Evolutionary conservation across 2,329 filamentous ascomycete species (phyloP).

Genomic region (Xylariaceae sp.): DNA sequence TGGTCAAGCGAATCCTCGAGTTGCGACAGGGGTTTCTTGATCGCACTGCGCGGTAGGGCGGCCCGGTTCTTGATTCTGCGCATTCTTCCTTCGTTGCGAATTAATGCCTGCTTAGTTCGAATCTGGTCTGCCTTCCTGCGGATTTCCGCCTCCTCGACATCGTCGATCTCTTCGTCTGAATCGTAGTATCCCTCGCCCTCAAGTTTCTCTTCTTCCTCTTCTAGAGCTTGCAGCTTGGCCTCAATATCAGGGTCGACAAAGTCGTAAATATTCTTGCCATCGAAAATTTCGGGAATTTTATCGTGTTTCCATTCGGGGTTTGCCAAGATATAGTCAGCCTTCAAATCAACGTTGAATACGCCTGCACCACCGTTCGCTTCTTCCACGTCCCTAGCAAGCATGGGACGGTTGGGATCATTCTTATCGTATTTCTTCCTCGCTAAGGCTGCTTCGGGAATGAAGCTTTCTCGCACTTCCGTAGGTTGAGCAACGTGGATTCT

Average conservation of each 20-base stretch:
- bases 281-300: conserved; percentile 86
- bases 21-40: conserved; percentile 77
- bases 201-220: conserved; percentile 91
- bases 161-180: conserved; percentile 74
- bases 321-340: conserved; percentile 81
- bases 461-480: conserved; percentile 73
- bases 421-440: conserved; percentile 84
- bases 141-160: conserved; percentile 83
- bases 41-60: conserved; percentile 78
- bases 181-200: conserved; percentile 93
- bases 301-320: conserved; percentile 95
- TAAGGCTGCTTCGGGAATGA: conserved; percentile 82
- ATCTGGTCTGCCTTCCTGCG: conserved; percentile 91
- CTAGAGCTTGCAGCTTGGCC: conserved; percentile 81
- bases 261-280: conserved; percentile 97
- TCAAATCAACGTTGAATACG: conserved; percentile 91
- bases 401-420: conserved; percentile 76
- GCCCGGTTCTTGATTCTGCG: conserved; percentile 98
- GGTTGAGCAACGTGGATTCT: conserved; percentile 97
- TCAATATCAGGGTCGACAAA: conserved; percentile 97
- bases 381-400: conserved; percentile 80
- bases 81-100: conserved; percentile 92
- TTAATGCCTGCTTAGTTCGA: conserved; percentile 86
- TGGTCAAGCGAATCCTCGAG: conserved; percentile 82
- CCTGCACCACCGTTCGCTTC: conserved; percentile 90